These are phyloP conservation scores for Kalaharituber pfeilii DNA, from an alignment of 2,329 filamentous ascomycete species.

Conservation along the genomic window DNA sequence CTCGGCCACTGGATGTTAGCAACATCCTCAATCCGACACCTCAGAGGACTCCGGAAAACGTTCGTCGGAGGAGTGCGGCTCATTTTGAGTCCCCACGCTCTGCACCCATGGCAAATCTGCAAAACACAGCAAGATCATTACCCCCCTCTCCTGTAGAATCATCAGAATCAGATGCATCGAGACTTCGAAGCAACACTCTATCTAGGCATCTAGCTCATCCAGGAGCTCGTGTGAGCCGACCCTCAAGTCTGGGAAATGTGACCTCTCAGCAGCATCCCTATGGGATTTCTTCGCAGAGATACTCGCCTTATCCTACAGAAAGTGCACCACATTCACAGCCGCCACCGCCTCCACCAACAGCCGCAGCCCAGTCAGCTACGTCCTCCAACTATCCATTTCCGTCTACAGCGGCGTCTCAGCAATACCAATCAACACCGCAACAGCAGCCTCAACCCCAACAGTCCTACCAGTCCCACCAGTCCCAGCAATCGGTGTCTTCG, in stretches of 20 bases:
- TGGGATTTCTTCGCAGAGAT: neutral
- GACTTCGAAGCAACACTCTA: neutral
- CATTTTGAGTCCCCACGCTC: conserved; percentile 13
- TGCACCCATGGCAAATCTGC: conserved; percentile 3
- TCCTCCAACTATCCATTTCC: conserved; percentile 1
- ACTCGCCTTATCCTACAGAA: neutral
- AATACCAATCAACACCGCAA: conserved; percentile 7
- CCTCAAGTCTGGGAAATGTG: neutral
- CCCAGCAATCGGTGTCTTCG: neutral
- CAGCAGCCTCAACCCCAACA: conserved; percentile 1
- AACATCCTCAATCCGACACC: conserved; percentile 22
- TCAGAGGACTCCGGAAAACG: conserved; percentile 10
- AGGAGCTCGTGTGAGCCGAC: neutral
- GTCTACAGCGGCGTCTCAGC: conserved; percentile 9
- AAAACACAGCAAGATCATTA: conserved; percentile 12
- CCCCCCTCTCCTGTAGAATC: conserved; percentile 15
- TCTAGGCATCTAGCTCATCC: neutral
- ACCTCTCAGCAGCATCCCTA: neutral
- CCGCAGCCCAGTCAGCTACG: conserved; percentile 8
- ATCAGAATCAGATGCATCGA: conserved; percentile 6
- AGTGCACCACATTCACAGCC: conserved; percentile 5
- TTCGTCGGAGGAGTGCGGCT: conserved; percentile 16
- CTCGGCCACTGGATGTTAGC: conserved; percentile 19
- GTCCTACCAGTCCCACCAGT: neutral
- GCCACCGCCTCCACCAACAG: conserved; percentile 7